These are phyloP conservation scores for Eremomyces bilateralis DNA, from an alignment of 495 filamentous ascomycete species.

Conservation along the genomic window DNA sequence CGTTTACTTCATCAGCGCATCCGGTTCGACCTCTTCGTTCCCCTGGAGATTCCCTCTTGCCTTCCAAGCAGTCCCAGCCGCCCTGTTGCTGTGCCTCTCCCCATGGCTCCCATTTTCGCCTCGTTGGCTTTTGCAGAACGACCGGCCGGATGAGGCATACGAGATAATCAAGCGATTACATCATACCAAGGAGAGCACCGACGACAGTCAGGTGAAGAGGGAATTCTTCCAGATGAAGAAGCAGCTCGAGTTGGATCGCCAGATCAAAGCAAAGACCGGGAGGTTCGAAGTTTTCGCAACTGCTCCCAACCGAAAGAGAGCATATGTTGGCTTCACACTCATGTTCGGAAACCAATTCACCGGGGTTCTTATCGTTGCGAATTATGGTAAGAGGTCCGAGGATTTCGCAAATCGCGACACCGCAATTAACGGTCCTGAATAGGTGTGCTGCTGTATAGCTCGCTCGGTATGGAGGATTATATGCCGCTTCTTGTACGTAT, in stretches of 20 bases:
- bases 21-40: conserved; percentile 1
- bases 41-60: conserved; percentile 3
- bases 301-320: conserved; percentile 10
- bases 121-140: background rate
- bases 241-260: conserved; percentile 9
- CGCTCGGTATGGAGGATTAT: conserved; percentile 9
- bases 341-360: conserved; percentile 11
- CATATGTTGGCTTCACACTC: conserved; percentile 9
- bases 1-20: background rate
- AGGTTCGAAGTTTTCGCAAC: conserved; percentile 10
- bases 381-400: no score
- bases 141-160: background rate
- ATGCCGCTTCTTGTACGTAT: conserved; percentile 9
- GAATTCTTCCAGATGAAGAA: conserved; percentile 11
- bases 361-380: conserved; percentile 15
- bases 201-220: conserved; percentile 6
- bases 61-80: conserved; percentile 3
- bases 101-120: conserved; percentile 3
- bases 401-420: no score
- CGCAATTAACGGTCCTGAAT: no score
- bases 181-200: conserved; percentile 3
- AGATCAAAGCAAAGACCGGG: conserved; percentile 8
- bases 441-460: conserved; percentile 11
- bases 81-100: conserved; percentile 2
- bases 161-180: conserved; percentile 7